phyloP scores from a whole-genome alignment of 768 basidiomycete genomes.

The Tephrocybe rancida region DNA sequence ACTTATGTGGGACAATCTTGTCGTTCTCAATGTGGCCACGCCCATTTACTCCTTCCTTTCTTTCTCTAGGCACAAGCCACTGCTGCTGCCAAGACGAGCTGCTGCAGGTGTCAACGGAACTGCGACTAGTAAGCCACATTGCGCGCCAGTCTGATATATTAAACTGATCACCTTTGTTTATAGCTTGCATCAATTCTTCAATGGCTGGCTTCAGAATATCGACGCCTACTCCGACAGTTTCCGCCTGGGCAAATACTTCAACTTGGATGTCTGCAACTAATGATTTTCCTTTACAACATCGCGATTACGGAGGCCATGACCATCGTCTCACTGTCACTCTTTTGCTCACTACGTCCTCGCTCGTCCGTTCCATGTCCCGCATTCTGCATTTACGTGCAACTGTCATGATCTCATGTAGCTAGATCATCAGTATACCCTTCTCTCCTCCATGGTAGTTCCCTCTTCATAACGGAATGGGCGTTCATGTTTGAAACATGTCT shows the following conservation, averaged over 20 bases:
- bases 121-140: constrained; percentile 71
- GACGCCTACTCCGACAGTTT: constrained; percentile 48
- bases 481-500: constrained; percentile 9
- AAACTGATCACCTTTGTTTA: constrained; percentile 1
- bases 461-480: neutral
- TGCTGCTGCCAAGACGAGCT: constrained; percentile 50
- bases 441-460: neutral
- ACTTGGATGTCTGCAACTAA: constrained; percentile 48
- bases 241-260: constrained; percentile 67
- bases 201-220: constrained; percentile 69
- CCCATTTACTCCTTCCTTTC: constrained; percentile 1
- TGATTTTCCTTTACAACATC: neutral
- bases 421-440: constrained; percentile 8
- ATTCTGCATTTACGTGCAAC: constrained; percentile 10
- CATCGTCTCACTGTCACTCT: constrained; percentile 6
- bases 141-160: neutral
- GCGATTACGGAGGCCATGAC: neutral
- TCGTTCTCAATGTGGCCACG: neutral
- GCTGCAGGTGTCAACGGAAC: constrained; percentile 82
- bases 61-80: constrained; percentile 51
- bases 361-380: neutral
- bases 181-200: constrained; percentile 70
- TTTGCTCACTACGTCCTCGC: neutral
- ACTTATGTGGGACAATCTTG: constrained; percentile 49
- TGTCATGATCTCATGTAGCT: constrained; percentile 7